Evolutionary conservation across 2,329 filamentous ascomycete genomes (phyloP), one percentile per base, ranked within the genome.

Genomic region (Botrytis fabae): DNA sequence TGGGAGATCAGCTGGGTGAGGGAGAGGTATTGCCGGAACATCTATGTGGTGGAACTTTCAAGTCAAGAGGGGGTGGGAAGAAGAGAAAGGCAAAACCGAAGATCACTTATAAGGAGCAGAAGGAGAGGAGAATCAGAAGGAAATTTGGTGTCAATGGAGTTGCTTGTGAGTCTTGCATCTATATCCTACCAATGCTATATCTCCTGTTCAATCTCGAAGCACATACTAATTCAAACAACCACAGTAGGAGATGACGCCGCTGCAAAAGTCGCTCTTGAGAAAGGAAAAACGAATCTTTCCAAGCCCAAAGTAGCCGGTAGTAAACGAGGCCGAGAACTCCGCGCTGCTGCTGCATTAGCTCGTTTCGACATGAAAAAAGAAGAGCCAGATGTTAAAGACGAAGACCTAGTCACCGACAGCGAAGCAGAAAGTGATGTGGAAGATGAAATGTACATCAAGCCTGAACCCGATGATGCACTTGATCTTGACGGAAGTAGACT

Each of bases 41-140:
- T 80, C 83, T 96, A 1, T 97, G 94, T 78, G 94, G 94, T 75
- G 94, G 94, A 2, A 94, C 93, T 5, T 97, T 92, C 80, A 85
- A 88, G 65, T 89, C 90, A 1, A 83, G 84, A 46, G 82, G 84
- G 42, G 82, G 84, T 59, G 82, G 86, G 57, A 85, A 86, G 75
- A 85, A 88, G 73, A 84, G 86, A 78, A 83, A 85, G 73, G 82
- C 82, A 35, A 91, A 89, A 80, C 76, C 78, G 12, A 80, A 79
- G 75, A 78, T 81, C 44, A 79, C 79, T 2, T 80, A 79, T 60
- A 80, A 80, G 61, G 80, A 81, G 69, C 84, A 87, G 71, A 87
- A 86, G 78, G 83, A 82, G 73, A 82, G 85, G 70, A 83, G 86
- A 57, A 89, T 91, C 65, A 82, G 85, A 77, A 88, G 85, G 80